Evolutionary conservation across 306 rosid species (phyloP), one percentile per base, ranked within the genome.

Genomic region (Sechiopsis laciniata): DNA sequence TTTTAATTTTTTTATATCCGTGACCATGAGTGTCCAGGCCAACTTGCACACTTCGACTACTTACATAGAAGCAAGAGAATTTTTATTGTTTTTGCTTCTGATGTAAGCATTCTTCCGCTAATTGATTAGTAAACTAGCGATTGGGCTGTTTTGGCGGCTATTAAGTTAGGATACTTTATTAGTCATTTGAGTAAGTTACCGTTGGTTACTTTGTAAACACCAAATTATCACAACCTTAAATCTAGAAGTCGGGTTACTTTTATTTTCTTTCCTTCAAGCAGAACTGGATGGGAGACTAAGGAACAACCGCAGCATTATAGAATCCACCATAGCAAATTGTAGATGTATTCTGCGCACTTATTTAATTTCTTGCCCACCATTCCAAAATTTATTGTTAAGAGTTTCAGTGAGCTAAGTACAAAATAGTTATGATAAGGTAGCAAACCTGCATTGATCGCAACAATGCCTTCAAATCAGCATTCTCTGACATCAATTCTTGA

Each of bases 381-480:
- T 60, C 4, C 42, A 14, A 60, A 42, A 29, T 60, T 60, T 60
- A 29, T 61, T 2, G 21, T 21, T 14, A 61, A 61, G 2, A 61
- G 32, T 14, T 29, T 61, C 13, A 60, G 67, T 26, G 15, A 61
- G 14, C 68, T 29, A 14, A 15, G 21, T 8, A 8, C 48, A 61
- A 3, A 32, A 29, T 15, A 32, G 69, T 16, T 8, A 16, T n/a
- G 52, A 42, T 17, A 66, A 19, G 72, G 56, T 52, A 5, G 21
- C n/a, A 26, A 51, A 87, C 99, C 96, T 95, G 99, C 99, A 95
- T 95, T 13, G 99, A 95, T 56, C 97, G 93, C 81, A 95, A 78
- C 64, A 88, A 80, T 78, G 99, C 96, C 86, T 96, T 88, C 79
- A 95, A 88, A 82, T 91, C 96, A 79, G 87, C 79, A 88, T 95